Conservation (phyloP, 2,329 filamentous ascomycete genomes). For the Epichloe bromicola region DNA sequence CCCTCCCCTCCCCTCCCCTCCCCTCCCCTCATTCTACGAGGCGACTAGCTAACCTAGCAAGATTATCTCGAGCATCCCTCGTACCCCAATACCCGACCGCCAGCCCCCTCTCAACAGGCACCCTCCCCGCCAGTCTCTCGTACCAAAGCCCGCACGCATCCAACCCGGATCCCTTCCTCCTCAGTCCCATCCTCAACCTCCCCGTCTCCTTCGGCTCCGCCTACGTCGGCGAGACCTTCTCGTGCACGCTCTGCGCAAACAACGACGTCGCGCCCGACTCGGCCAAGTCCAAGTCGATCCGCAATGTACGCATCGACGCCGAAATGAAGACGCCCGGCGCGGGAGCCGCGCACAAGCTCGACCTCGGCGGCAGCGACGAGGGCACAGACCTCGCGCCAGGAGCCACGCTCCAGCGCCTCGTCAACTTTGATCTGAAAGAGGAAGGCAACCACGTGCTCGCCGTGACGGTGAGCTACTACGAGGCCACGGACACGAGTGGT, state of each 20-base stretch:
- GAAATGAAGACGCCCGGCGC: conserved; percentile 85
- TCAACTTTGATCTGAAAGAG: conserved; percentile 81
- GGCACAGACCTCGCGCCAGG: conserved; percentile 42
- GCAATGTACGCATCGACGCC: conserved; percentile 69
- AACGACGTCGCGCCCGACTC: conserved; percentile 44
- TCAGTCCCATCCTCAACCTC: conserved; percentile 60
- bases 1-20: no score
- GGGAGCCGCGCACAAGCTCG: conserved; percentile 46
- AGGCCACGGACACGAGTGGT: conserved; percentile 58
- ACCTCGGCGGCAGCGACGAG: conserved; percentile 28
- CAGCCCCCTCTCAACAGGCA: conserved; percentile 31
- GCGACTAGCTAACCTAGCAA: conserved; percentile 20
- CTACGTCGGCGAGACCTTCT: conserved; percentile 91
- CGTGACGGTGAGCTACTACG: conserved; percentile 88
- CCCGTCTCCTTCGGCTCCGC: conserved; percentile 87
- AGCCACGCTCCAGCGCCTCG: conserved; percentile 64
- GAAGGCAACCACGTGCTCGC: conserved; percentile 89
- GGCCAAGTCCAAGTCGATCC: conserved; percentile 44
- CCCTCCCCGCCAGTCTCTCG: conserved; percentile 55
- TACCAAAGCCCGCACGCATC: conserved; percentile 38
- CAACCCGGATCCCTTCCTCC: conserved; percentile 42
- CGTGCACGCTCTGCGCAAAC: conserved; percentile 91
- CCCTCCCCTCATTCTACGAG: not conserved
- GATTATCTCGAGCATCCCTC: conserved; percentile 70
- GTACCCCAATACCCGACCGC: conserved; percentile 56